Evolutionary conservation across 2,329 filamentous ascomycete species (phyloP), one percentile per base, ranked within the genome.

Genomic region (Alternaria arbusti): DNA sequence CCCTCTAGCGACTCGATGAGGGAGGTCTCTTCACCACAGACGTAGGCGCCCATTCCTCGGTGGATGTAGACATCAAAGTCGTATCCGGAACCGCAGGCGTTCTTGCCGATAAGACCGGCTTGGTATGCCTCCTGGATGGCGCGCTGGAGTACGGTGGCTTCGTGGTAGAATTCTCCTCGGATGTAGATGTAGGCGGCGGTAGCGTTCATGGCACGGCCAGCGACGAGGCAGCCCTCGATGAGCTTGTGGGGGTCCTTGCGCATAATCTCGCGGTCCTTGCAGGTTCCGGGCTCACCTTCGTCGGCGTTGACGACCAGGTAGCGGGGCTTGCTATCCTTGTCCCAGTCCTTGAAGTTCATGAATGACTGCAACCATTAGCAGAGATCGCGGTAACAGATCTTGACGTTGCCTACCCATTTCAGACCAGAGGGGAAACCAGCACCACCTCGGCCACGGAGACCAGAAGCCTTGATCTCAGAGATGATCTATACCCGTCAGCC

Each of bases 311-410:
- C 93, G 66, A 99, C 95, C 59, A 99, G 86, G 80, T 99, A 99
- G 77, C 96, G 90, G 70, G 96, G 96, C 84, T 97, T 97, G 75
- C 83, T 91, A 81, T 98, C 96, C 85, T 99, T 97, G 77, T 99
- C 95, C 96, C 96, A 99, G 76, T 94, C 96, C 84, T 97, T 97
- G 87, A 95, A 94, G 87, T 99, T 99, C 96, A 99, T 99, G 84
- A 99, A 99, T 54, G 94, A 97, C 94, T 97, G 77, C 45, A 30
- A 50, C 67, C 68, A 76, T 75, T 63, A 75, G 71, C 61, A 65
- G 22, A 13, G 15, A 36, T 17, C 36, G n/a, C 32, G 20, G 7
- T 46, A 9, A 15, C 20, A 46, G 20, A 8, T 52, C 36, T 55
- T n/a, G 46, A 36, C 60, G 46, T 26, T 55, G 60, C 73, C 74